Conservation (phyloP, 441 rosid species). For the Syzygium malaccense region DNA sequence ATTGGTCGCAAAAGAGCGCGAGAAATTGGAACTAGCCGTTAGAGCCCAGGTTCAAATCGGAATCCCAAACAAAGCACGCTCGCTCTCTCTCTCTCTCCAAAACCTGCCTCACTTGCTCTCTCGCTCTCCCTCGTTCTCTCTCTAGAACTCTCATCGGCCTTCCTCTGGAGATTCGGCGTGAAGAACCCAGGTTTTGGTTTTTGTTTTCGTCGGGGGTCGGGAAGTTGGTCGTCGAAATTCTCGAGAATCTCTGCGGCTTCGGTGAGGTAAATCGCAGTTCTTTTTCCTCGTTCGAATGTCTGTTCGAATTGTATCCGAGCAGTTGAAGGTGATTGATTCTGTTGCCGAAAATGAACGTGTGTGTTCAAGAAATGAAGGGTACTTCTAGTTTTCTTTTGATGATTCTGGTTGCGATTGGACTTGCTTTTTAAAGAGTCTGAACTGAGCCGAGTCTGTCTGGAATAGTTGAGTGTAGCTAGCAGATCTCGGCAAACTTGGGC, state of each 20-base stretch:
- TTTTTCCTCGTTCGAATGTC: background rate
- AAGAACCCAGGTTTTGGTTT: background rate
- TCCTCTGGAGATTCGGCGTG: background rate
- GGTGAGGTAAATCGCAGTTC: background rate
- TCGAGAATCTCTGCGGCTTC: background rate
- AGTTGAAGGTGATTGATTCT: background rate
- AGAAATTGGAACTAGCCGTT: background rate
- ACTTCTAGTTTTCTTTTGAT: background rate
- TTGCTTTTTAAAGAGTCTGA: background rate
- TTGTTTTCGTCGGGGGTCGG: background rate
- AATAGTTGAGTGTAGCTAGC: background rate
- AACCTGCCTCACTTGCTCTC: background rate
- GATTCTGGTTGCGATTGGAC: background rate
- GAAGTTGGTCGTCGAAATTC: background rate
- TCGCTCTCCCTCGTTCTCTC: background rate
- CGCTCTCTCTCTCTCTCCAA: background rate
- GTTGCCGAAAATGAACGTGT: background rate
- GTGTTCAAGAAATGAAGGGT: background rate
- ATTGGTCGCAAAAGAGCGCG: background rate
- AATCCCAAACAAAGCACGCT: background rate
- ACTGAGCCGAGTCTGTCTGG: background rate
- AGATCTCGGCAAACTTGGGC: background rate
- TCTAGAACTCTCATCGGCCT: background rate
- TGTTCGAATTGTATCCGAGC: background rate
- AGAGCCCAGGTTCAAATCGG: background rate